These are phyloP conservation scores for Samsoniella hepiali DNA, from an alignment of 2,329 filamentous ascomycete species.

Conservation along the genomic window DNA sequence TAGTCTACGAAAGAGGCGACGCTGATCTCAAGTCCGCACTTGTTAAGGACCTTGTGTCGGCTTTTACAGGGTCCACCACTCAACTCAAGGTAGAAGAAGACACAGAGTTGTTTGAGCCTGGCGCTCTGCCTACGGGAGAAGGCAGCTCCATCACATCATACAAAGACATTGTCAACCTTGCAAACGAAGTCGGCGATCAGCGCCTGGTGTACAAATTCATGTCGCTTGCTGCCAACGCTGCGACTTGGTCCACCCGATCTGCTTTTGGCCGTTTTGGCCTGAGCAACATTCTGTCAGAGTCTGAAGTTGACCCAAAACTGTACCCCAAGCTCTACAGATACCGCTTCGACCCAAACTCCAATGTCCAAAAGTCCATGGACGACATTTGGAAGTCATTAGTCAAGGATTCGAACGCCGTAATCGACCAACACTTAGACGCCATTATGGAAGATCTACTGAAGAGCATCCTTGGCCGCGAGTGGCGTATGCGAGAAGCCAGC, in stretches of 20 bases:
- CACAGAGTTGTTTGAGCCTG: slow-evolving; percentile 90
- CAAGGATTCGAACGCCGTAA: slow-evolving; percentile 73
- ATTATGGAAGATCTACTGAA: slow-evolving; percentile 86
- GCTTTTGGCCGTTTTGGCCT: slow-evolving; percentile 93
- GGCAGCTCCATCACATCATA: slow-evolving; percentile 90
- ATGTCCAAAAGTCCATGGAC: slow-evolving; percentile 93
- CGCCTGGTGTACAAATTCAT: slow-evolving; percentile 98
- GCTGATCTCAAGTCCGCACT: slow-evolving; percentile 74
- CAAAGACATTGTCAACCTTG: slow-evolving; percentile 92
- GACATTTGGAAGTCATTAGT: slow-evolving; percentile 97
- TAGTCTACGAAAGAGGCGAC: slow-evolving; percentile 93
- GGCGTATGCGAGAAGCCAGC: slow-evolving; percentile 88
- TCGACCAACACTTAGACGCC: slow-evolving; percentile 78
- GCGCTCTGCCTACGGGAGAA: slow-evolving; percentile 84
- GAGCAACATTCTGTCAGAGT: slow-evolving; percentile 86
- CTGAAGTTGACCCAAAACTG: slow-evolving; percentile 83
- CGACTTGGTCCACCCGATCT: slow-evolving; percentile 94
- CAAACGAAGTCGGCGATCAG: slow-evolving; percentile 94
- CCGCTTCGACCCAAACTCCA: slow-evolving; percentile 89
- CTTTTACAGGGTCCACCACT: slow-evolving; percentile 76
- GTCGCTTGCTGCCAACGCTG: slow-evolving; percentile 92
- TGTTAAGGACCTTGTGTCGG: slow-evolving; percentile 81
- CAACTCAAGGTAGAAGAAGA: slow-evolving; percentile 82
- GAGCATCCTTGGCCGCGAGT: slow-evolving; percentile 85
- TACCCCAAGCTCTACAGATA: slow-evolving; percentile 95